A percentile compares a stretch with the other conserved stretches of the same genome.
These are phyloP conservation scores for Suhomyces canberraensis DNA, from an alignment of 805 yeast species.

Conservation along the genomic window DNA sequence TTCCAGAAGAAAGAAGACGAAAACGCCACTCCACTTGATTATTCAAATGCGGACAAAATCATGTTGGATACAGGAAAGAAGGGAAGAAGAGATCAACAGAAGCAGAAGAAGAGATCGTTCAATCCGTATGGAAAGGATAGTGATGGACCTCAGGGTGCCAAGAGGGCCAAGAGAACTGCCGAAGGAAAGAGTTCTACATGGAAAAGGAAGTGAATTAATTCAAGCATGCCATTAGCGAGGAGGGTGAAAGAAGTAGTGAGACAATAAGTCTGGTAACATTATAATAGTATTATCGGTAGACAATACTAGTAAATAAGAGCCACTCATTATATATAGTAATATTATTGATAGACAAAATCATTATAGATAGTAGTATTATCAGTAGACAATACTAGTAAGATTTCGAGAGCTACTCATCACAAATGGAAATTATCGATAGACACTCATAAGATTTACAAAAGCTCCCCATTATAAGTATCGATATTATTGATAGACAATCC, in stretches of 20 bases:
- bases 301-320: no score
- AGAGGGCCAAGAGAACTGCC: conserved; percentile 36
- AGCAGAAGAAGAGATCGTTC: conserved; percentile 39
- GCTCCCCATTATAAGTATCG: no score
- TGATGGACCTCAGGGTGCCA: conserved; percentile 54
- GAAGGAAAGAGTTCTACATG: conserved; percentile 40
- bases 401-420: no score
- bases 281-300: no score
- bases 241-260: conserved; percentile 7
- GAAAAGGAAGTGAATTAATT: conserved; percentile 13
- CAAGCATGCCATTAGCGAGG: no score
- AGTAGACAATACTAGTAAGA: no score
- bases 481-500: no score
- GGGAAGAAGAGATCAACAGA: conserved; percentile 13
- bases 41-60: conserved; percentile 41
- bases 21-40: conserved; percentile 39
- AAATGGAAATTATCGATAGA: no score
- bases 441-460: no score
- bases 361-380: no score
- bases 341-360: no score
- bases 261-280: not conserved
- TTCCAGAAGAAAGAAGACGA: conserved; percentile 8
- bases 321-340: no score
- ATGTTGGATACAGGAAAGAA: conserved; percentile 20
- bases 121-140: conserved; percentile 56